Evolutionary conservation across 1,139 yeast species (phyloP), one percentile per base, ranked within the genome.

Genomic region (Candida gigantensis): DNA sequence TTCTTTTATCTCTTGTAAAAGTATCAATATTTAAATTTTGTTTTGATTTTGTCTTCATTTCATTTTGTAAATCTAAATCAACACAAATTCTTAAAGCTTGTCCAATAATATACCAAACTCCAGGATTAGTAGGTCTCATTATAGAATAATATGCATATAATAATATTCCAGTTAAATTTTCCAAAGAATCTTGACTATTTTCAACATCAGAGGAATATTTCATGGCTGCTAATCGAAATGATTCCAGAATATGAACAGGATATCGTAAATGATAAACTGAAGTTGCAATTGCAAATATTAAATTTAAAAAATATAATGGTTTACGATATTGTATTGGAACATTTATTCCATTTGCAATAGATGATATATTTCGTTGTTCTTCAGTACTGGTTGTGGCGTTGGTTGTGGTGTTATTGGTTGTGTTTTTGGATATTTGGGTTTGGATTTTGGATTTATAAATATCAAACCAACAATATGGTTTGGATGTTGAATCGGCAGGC

Each of bases 41-140:
- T 24, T 41, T 47, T 2, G 51, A 35, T 25, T 47, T 49, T 16
- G 51, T 49, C n/a, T 43, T 47, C 4, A 51, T 29, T 45, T 79
- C 95, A 24, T 81, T 78, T 56, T 88, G 96, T 5, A 89, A 65
- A 1, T 95, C 96, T 43, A 89, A 60, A 57, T 88, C 96, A 17
- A 88, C 86, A 49, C 94, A 82, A 36, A 87, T 60, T 40, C 96
- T 69, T 34, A 87, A 59, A 0, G 92, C 92, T 5, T 87, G 77
- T 0, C 96, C 96, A 43, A 87, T 65, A 1, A 86, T 79, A 52
- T 87, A 87, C 97, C 97, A 89, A n/a, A 87, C 87, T 2, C 96
- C 94, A 0, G 96, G 96, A 4, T 79, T 77, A 1, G 84, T 77
- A 0, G 90, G 89, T 44, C 88, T 66, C 89, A 83, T 71, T 16